Evolutionary conservation across 1,284 basidiomycete genomes (phyloP), one percentile per base, ranked within the genome.

Genomic region (Rhodotorula sp.): DNA sequence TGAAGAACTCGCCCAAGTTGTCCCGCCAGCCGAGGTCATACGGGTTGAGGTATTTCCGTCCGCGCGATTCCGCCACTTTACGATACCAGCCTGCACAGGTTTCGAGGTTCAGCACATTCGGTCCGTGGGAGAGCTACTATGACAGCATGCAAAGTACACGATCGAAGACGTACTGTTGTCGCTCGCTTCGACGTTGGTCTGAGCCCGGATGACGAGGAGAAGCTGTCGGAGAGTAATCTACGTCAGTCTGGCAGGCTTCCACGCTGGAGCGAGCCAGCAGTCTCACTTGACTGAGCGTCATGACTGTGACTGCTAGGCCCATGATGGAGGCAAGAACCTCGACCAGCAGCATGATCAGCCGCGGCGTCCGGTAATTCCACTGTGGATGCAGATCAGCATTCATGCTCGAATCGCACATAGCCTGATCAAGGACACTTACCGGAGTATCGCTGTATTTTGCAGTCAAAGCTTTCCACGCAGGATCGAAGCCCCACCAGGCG

Each of bases 131-230:
- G 38, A 43, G 38, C 12, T 43, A 2, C 10, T 1, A 43, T 12
- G 10, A 43, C 10, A 12, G 2, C 38, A 43, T 43, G 38, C 38
- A 10, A 43, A 43, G 10, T 14, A 43, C 38, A 8, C 38, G 12
- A 43, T 7, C 50, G n/a, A 23, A 26, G 15, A 68, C 77, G 65
- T 55, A 77, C 78, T 87, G 79, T 95, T 88, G 79, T 99, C 95
- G 77, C 93, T 91, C 5, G 85, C 85, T 81, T 99, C 97, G 21
- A 98, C 95, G 0, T 90, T 88, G 0, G 94, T 98, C 80, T 97
- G 94, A 0, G 89, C 93, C n/a, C 84, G 81, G 0, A 86, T 81
- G 14, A 97, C 82, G 71, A 90, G 85, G 83, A 87, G 89, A 1
- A 98, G 68, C 78, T 97, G 93, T 1, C 26, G 10, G 1, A n/a